Conservation (phyloP, 2,329 filamentous ascomycete genomes). For the Colletotrichum gigasporum region DNA sequence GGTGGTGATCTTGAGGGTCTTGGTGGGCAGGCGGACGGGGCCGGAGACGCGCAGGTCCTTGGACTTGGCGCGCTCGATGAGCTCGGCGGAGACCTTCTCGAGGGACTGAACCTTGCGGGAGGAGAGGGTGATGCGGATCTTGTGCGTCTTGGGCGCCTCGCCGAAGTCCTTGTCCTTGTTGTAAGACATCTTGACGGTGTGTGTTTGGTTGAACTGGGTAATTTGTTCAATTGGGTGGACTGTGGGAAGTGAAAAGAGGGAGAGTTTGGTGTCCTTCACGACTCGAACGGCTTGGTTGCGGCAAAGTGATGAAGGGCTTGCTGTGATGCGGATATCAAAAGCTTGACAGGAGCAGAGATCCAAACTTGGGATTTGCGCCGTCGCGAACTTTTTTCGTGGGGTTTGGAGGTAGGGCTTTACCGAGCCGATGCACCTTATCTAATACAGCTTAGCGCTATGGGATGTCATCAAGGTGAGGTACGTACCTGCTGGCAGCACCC, state of each 20-base stretch:
- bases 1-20: constrained; percentile 96
- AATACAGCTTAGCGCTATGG: not conserved
- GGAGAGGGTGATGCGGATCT: constrained; percentile 87
- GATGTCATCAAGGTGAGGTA: not conserved
- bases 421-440: not conserved
- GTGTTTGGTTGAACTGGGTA: constrained; percentile 32
- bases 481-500: not conserved
- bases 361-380: not conserved
- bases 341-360: constrained; percentile 7
- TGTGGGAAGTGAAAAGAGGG: constrained; percentile 22
- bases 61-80: constrained; percentile 97
- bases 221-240: not conserved
- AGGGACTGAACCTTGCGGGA: constrained; percentile 93
- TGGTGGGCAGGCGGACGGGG: constrained; percentile 95
- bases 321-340: constrained; percentile 34
- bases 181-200: constrained; percentile 80
- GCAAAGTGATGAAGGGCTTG: constrained; percentile 81
- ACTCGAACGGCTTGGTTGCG: constrained; percentile 80
- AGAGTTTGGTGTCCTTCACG: constrained; percentile 69
- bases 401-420: constrained; percentile 32
- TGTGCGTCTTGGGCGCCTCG: constrained; percentile 95
- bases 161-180: constrained; percentile 96
- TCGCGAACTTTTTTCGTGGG: constrained; percentile 35
- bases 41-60: constrained; percentile 96
- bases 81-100: constrained; percentile 98